Evolutionary conservation across 176 grass and related monocot species (phyloP), one percentile per base, ranked within the genome.

Genomic region (Tillandsia fasciculata): DNA sequence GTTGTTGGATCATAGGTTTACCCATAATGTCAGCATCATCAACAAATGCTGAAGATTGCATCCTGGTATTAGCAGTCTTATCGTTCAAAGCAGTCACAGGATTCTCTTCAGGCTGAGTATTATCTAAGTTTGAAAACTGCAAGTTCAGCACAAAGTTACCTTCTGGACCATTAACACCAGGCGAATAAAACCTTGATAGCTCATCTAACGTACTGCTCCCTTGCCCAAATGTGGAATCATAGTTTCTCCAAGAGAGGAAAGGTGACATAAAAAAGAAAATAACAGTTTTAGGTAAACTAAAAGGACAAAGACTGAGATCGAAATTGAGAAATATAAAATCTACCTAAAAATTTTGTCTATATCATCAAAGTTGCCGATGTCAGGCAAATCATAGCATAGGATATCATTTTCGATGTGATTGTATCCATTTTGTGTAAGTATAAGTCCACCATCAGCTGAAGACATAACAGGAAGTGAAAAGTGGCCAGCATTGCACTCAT

Each of bases 351-450:
- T 73, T 69, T 33, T 28, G 12, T 74, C 65, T 23, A 91, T 26
- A 63, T 87, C 81, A n/a, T 82, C 65, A 10, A 91, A 77, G 74
- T 22, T 28, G 2, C 0, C 72, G 3, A 85, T 79, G 14, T 85
- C 82, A 61, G 78, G 70, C 79, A 72, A 87, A 48, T 85, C 79
- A 26, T 49, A 61, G 72, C 58, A 66, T 23, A 87, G 53, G 50
- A 53, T 2, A 49, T 80, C 69, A 50, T 68, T 53, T 22, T 65
- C 78, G 56, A 17, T 76, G 64, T 67, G 72, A 74, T 13, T 81
- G 11, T 66, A 57, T 13, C 72, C 70, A 10, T 72, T 72, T 12
- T 70, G 51, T 11, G 51, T 0, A 52, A 13, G 67, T 56, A 11
- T n/a, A n/a, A 66, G 15, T 61, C 53, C 26, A 10, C 4, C 66